Conservation (phyloP, 768 basidiomycete species). For the Auriscalpium orientale region DNA sequence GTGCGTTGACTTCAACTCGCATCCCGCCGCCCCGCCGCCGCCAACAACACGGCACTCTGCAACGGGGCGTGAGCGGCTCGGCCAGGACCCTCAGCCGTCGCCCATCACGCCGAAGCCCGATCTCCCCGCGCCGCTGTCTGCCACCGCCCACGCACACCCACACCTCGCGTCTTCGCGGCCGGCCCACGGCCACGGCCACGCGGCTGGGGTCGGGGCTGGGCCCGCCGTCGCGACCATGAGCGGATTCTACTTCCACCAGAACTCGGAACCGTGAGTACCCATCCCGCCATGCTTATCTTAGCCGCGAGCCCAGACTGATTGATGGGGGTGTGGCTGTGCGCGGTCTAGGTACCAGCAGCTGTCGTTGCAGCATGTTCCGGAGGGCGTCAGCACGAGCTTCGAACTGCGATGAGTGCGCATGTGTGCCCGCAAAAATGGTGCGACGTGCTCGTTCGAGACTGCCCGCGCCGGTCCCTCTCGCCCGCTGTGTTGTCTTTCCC, state of each 20-base stretch:
- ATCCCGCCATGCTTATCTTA: not conserved
- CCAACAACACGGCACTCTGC: conserved; percentile 28
- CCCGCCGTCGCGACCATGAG: conserved; percentile 66
- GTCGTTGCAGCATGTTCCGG: conserved; percentile 71
- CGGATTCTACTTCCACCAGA: conserved; percentile 91
- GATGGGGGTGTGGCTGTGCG: conserved; percentile 6
- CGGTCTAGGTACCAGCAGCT: conserved; percentile 76
- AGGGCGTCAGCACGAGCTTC: conserved; percentile 66
- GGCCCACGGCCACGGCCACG: not conserved
- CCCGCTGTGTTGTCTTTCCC: no score
- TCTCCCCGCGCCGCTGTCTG: conserved; percentile 26
- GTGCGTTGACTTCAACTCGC: conserved; percentile 85
- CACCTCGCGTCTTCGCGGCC: no score
- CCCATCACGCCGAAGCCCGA: conserved; percentile 20
- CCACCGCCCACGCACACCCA: conserved; percentile 27
- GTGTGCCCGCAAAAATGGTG: not conserved
- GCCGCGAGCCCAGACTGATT: not conserved
- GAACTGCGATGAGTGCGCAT: conserved; percentile 62
- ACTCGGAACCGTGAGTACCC: conserved; percentile 79
- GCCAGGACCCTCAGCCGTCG: not conserved
- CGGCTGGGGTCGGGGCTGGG: conserved; percentile 40
- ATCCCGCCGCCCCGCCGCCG: conserved; percentile 31
- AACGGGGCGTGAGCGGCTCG: conserved; percentile 25
- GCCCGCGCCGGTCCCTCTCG: not conserved
- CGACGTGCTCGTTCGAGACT: not conserved